phyloP scores from a whole-genome alignment of 176 grass and related monocot genomes.

The Canna indica region DNA sequence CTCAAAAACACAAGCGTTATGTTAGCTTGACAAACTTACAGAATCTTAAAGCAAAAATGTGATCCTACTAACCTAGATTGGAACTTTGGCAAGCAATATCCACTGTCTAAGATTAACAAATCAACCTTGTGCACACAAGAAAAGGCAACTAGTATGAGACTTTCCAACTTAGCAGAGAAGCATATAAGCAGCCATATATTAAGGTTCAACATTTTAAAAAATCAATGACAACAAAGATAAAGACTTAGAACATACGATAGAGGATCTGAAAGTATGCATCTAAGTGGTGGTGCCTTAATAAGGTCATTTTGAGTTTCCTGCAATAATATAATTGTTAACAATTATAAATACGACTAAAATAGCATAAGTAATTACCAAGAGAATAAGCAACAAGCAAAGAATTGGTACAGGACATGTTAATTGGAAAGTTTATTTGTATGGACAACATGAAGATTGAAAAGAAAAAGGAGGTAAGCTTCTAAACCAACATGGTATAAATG shows the following conservation, averaged over 20 bases:
- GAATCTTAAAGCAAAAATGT: no score
- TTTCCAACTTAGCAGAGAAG: neutral
- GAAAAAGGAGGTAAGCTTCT: neutral
- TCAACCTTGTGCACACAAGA: no score
- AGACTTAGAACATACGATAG: slow-evolving; percentile 57
- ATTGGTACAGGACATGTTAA: neutral
- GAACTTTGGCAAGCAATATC: no score
- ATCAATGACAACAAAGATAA: neutral
- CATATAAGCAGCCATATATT: neutral
- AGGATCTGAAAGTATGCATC: slow-evolving; percentile 76
- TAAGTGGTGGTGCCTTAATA: slow-evolving; percentile 50
- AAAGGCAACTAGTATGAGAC: no score
- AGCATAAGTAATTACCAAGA: neutral
- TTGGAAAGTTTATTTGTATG: neutral
- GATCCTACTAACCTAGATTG: no score
- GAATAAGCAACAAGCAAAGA: neutral
- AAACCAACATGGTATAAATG: neutral
- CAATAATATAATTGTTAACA: slow-evolving; percentile 5
- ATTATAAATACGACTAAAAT: neutral
- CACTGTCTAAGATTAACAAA: no score
- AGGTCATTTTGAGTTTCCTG: slow-evolving; percentile 50
- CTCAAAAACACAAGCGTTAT: neutral
- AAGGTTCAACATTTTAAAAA: neutral
- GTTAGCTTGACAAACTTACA: neutral
- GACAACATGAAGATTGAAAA: neutral